Conservation (phyloP, 192 early-diverging fungal species). For the Podila verticillata region DNA sequence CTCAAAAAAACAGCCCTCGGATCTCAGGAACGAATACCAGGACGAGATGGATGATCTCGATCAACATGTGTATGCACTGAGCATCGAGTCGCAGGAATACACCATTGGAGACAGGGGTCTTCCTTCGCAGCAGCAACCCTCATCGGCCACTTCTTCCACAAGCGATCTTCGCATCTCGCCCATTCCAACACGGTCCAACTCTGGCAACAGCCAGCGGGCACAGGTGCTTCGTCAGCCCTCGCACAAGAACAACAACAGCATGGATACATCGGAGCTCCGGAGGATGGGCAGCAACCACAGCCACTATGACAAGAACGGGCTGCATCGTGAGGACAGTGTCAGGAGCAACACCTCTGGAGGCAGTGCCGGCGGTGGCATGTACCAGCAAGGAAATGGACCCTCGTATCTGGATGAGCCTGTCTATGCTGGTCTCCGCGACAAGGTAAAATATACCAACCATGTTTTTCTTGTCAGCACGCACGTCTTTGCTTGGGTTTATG, state of each 20-base stretch:
- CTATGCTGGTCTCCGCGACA: slow-evolving; percentile 43
- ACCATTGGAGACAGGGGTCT: slow-evolving; percentile 1
- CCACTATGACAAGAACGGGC: slow-evolving; percentile 4
- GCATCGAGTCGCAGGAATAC: slow-evolving; percentile 35
- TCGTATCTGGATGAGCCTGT: slow-evolving; percentile 39
- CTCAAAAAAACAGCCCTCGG: background rate
- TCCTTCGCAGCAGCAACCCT: background rate
- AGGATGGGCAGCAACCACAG: slow-evolving; percentile 18
- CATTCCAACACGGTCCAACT: slow-evolving; percentile 29
- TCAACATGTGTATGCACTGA: slow-evolving; percentile 37
- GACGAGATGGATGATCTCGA: slow-evolving; percentile 46
- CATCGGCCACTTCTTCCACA: background rate
- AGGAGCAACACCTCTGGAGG: slow-evolving; percentile 33
- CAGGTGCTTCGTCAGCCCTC: slow-evolving; percentile 7
- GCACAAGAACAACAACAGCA: background rate
- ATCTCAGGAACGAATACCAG: slow-evolving; percentile 19
- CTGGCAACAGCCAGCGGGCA: slow-evolving; percentile 16
- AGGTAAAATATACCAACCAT: slow-evolving; percentile 8
- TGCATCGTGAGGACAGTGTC: slow-evolving; percentile 35
- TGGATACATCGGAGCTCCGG: slow-evolving; percentile 8
- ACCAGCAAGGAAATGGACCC: slow-evolving; percentile 32
- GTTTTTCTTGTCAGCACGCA: background rate
- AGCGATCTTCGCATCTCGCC: slow-evolving; percentile 24
- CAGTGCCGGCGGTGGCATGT: slow-evolving; percentile 15
- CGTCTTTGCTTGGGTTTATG: background rate